phyloP scores from a whole-genome alignment of 1,284 basidiomycete genomes.

The Coniferiporia weirii region DNA sequence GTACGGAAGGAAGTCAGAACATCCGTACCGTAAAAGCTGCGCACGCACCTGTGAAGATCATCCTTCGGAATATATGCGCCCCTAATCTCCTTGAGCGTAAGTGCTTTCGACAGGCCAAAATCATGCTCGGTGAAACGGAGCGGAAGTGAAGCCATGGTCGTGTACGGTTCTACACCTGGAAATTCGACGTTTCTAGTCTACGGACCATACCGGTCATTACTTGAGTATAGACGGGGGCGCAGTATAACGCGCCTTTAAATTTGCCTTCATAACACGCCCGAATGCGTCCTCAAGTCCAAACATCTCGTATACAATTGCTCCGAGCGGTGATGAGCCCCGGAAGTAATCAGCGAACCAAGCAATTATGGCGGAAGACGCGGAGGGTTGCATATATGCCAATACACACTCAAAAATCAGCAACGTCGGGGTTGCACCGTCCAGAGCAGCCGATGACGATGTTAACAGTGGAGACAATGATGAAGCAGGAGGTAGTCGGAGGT shows the following conservation, averaged over 20 bases:
- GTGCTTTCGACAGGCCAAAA: slow-evolving; percentile 50
- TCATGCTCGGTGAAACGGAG: slow-evolving; percentile 55
- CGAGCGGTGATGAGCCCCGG: slow-evolving; percentile 33
- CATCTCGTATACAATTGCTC: slow-evolving; percentile 84
- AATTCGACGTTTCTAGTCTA: slow-evolving; percentile 72
- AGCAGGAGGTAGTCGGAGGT: slow-evolving; percentile 55
- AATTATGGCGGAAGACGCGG: slow-evolving; percentile 55
- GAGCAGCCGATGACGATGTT: slow-evolving; percentile 30
- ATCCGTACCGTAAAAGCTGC: slow-evolving; percentile 2
- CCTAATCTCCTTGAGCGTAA: slow-evolving; percentile 68
- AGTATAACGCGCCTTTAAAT: slow-evolving; percentile 56
- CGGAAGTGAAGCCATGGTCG: slow-evolving; percentile 51
- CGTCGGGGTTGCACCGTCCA: slow-evolving; percentile 70
- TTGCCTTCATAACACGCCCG: slow-evolving; percentile 83
- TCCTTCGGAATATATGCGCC: slow-evolving; percentile 42
- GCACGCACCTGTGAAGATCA: slow-evolving; percentile 60
- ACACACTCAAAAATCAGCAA: slow-evolving; percentile 90
- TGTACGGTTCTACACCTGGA: slow-evolving; percentile 66
- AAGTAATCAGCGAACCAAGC: slow-evolving; percentile 70
- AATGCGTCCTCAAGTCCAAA: slow-evolving; percentile 81
- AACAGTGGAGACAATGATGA: slow-evolving; percentile 33
- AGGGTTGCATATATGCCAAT: slow-evolving; percentile 78
- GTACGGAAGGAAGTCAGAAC: not conserved
- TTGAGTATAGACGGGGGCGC: not conserved
- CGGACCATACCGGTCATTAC: not conserved